These are phyloP conservation scores for Chaetomium olivaceum DNA, from an alignment of 2,329 filamentous ascomycete genomes.

Conservation along the genomic window DNA sequence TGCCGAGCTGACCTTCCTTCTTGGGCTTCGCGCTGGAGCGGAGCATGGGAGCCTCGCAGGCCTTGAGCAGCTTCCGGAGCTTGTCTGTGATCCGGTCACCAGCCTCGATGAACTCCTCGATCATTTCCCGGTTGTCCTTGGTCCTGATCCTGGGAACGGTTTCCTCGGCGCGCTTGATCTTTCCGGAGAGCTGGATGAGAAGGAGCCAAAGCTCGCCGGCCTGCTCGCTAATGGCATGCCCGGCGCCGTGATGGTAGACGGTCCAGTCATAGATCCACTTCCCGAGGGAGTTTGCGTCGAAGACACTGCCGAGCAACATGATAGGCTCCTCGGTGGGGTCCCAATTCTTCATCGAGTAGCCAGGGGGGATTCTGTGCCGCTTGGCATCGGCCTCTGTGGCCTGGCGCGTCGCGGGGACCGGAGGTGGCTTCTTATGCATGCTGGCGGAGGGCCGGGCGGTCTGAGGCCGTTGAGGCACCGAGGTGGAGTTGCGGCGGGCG, in stretches of 20 bases:
- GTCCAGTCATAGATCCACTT: constrained; percentile 99
- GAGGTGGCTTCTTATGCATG: constrained; percentile 43
- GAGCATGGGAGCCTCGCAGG: constrained; percentile 94
- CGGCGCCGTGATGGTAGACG: constrained; percentile 80
- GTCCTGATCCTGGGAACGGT: constrained; percentile 70
- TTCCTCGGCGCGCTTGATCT: constrained; percentile 88
- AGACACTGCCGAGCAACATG: constrained; percentile 89
- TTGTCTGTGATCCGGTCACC: constrained; percentile 85
- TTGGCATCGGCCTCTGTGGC: constrained; percentile 62
- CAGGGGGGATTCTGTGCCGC: constrained; percentile 74
- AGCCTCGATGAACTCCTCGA: constrained; percentile 87
- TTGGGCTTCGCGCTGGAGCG: constrained; percentile 65
- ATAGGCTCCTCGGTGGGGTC: constrained; percentile 93
- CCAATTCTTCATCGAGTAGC: constrained; percentile 98
- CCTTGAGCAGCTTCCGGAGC: constrained; percentile 82
- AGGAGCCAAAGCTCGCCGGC: constrained; percentile 95
- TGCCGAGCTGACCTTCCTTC: constrained; percentile 77
- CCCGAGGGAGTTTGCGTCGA: constrained; percentile 94
- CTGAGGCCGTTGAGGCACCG: constrained; percentile 53
- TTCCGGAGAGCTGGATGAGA: constrained; percentile 88
- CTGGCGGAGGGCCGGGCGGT: constrained; percentile 49
- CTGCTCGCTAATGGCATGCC: constrained; percentile 82
- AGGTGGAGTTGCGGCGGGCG: constrained; percentile 51
- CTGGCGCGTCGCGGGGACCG: constrained; percentile 42
- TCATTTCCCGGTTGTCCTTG: constrained; percentile 72